Base-by-base conservation (phyloP, 2,329 filamentous ascomycete species). In the Sporothrix dimorphospora region DNA sequence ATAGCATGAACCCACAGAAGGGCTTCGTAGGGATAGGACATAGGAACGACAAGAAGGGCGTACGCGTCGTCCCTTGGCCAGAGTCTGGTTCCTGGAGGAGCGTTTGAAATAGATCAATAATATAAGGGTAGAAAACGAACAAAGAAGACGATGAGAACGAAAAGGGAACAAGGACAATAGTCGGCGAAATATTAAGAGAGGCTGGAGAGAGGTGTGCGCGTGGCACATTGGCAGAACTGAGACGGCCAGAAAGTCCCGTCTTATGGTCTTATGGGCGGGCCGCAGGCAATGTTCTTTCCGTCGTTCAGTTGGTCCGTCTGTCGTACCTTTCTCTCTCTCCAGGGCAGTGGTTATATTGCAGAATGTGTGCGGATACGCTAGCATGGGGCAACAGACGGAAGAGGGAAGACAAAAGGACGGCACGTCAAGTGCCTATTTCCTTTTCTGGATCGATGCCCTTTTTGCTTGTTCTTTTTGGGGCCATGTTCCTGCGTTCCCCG, bases 371-470 rank as follows among this genome's bases (percentile, higher is more conserved):
- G 49, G 53, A 7, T 16, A 24, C n/a, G 21, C 49, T 24, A 40
- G 19, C 24, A 42, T 19, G 57, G 11, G 2, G 24, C 40, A 27
- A 47, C 21, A n/a, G 53, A 19, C 38, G 11, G 21, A 27, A 45
- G 14, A 27, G n/a, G 27, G 21, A 65, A 45, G 21, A 47, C 12
- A 57, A 34, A 16, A 57, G 21, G 21, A 65, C 61, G 38, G 38
- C 38, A 42, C 12, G 21, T 47, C 61, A 45, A 65, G 38, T 65
- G 61, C 61, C 61, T 65, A 47, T 65, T 65, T 65, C 61, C 61
- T 24, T 47, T 65, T 65, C 8, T 47, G 61, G 61, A 47, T 12
- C 11, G 40, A 24, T 3, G 7, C 9, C 14, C 34, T 45, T 14
- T 4, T 12, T 14, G 34, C 19, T 61, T 30, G 12, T 59, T 53